A percentile compares a stretch with the other conserved stretches of the same genome.
These are phyloP conservation scores for Termitomyces sp. DNA, from an alignment of 768 basidiomycete species.

Conservation along the genomic window DNA sequence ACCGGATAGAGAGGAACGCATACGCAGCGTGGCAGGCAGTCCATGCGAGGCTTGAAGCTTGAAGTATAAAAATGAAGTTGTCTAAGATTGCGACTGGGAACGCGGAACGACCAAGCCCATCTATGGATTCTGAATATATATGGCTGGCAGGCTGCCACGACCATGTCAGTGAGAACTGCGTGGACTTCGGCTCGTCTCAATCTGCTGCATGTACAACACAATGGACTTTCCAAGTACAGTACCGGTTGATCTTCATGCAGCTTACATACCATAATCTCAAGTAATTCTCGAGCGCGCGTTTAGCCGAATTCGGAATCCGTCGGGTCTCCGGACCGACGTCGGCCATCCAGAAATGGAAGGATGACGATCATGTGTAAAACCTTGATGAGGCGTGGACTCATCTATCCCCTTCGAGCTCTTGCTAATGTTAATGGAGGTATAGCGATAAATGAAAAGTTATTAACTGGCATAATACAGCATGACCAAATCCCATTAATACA, in stretches of 20 bases:
- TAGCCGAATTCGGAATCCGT: not conserved
- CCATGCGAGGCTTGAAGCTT: not conserved
- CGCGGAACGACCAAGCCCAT: not conserved
- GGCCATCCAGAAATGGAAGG: not conserved
- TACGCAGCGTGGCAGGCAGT: not conserved
- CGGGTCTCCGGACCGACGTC: not conserved
- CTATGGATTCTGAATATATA: not conserved
- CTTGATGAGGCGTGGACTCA: not conserved
- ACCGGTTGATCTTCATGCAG: not conserved
- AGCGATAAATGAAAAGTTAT: not conserved
- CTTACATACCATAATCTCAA: no score
- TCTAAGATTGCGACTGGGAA: not conserved
- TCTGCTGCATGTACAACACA: not conserved
- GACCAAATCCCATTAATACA: conserved; percentile 11
- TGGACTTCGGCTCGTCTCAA: not conserved
- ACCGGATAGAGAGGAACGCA: not conserved
- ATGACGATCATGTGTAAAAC: not conserved
- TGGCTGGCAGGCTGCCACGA: not conserved
- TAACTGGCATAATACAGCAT: conserved; percentile 1
- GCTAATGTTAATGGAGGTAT: not conserved
- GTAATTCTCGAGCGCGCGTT: not conserved
- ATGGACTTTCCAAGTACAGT: not conserved
- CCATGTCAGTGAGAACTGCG: not conserved
- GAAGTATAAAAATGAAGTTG: not conserved
- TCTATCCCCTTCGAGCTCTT: not conserved